Evolutionary conservation across 192 early-diverging fungal genomes (phyloP).

Genomic region (Backusella circina): DNA sequence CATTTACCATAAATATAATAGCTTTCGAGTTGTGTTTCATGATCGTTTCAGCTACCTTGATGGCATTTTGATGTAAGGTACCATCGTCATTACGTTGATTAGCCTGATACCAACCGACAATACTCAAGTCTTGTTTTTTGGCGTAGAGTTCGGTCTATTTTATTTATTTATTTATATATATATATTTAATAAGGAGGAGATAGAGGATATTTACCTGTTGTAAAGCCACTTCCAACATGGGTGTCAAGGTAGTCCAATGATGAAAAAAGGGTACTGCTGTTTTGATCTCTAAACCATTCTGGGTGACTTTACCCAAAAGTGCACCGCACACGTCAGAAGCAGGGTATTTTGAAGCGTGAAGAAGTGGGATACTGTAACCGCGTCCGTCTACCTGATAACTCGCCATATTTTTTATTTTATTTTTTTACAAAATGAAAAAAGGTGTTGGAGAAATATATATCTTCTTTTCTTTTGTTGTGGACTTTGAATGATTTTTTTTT

Average conservation of each 20-base stretch:
- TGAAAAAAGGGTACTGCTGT: slow-evolving; percentile 82
- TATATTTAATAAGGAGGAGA: no score
- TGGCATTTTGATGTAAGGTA: slow-evolving; percentile 39
- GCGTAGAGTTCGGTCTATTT: slow-evolving; percentile 57
- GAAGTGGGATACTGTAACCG: slow-evolving; percentile 72
- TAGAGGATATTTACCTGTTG: slow-evolving; percentile 59
- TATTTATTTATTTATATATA: background rate
- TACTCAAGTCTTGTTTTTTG: slow-evolving; percentile 37
- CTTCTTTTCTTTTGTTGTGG: no score
- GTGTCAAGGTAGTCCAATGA: slow-evolving; percentile 72
- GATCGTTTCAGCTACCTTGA: slow-evolving; percentile 53
- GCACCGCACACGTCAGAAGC: slow-evolving; percentile 73
- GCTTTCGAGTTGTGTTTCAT: slow-evolving; percentile 38
- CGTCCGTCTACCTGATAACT: slow-evolving; percentile 12
- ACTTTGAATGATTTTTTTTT: no score
- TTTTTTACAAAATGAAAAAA: background rate
- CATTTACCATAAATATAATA: slow-evolving; percentile 51
- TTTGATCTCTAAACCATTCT: slow-evolving; percentile 2
- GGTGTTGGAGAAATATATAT: no score
- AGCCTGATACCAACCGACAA: slow-evolving; percentile 65
- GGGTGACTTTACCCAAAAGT: slow-evolving; percentile 50
- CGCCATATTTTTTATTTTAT: background rate
- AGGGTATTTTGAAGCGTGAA: slow-evolving; percentile 85
- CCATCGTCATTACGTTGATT: slow-evolving; percentile 46
- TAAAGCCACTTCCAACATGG: slow-evolving; percentile 82